Base-by-base conservation (phyloP, 768 basidiomycete species). In the Suillus cothurnatus region DNA sequence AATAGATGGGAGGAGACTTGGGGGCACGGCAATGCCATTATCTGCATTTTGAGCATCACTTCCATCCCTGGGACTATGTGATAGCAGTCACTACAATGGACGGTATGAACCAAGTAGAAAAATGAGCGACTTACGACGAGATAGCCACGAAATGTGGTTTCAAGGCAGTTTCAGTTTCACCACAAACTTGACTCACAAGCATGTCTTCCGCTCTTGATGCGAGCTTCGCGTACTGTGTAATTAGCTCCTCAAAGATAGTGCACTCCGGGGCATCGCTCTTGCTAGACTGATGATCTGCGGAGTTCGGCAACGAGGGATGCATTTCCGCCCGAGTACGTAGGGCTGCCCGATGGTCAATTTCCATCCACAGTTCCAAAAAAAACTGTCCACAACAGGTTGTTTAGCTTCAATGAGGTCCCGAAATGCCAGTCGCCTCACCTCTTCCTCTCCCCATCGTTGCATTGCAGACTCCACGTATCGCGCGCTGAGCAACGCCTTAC, bases 281-380 rank as follows among this genome's bases (percentile, higher is more conserved):
- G 23, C 71, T 62, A 21, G 50, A 31, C 2, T 32, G n/a, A 31
- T 38, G 36, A 49, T 45, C 43, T 23, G 73, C 72, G 4, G 80
- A 80, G 66, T 81, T 77, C 1, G 90, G 88, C 36, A 91, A 74
- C 6, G 86, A 81, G 6, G 82, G 68, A 38, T 81, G 83, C 15
- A 77, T 78, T 66, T 83, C 77, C 11, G 83, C 85, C 65, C 81
- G 81, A n/a, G 80, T 78, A 26, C 89, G 88, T 15, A 94, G 79
- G 31, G 82, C 79, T 5, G 85, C 80, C 38, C 84, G 82, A 49
- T 79, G 84, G 67, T 85, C 86, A 69, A 95, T 92, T 70, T 94
- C 93, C 15, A 85, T 78, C 90, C 91, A 95, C 38, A 99, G 77
- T 74, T 97, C 93, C 19, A 99, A 80, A 81, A 97, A 98, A 78